A percentile compares a stretch with the other conserved stretches of the same genome.
Evolutionary conservation across 768 basidiomycete genomes (phyloP).

Genomic region (Neoboletus subvelutipes): DNA sequence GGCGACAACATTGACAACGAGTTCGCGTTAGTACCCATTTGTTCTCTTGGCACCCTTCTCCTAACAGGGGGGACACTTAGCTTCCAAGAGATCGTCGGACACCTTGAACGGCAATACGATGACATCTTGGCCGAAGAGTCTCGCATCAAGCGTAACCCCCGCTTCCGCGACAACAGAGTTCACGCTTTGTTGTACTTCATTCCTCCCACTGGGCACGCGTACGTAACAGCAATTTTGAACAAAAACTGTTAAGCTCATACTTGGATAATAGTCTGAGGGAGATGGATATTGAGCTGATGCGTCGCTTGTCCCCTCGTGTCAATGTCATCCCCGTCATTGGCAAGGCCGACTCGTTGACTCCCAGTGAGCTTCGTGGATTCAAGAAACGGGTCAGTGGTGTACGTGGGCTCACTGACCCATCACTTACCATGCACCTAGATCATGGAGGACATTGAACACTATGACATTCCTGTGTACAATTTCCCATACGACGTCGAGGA

Average conservation of each 20-base stretch:
- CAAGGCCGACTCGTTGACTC: conserved; percentile 94
- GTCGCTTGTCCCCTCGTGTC: conserved; percentile 93
- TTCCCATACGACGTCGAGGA: conserved; percentile 99
- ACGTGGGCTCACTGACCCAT: background rate
- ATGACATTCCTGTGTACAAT: conserved; percentile 97
- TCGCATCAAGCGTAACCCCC: conserved; percentile 98
- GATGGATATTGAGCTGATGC: conserved; percentile 99
- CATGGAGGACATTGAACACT: conserved; percentile 99
- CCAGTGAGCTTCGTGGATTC: conserved; percentile 89
- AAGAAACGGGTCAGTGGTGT: conserved; percentile 75
- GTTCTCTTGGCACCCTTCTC: conserved; percentile 4
- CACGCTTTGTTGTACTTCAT: conserved; percentile 98
- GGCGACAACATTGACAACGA: conserved; percentile 99
- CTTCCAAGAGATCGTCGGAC: conserved; percentile 94
- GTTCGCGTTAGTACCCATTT: conserved; percentile 70
- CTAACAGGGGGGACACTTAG: conserved; percentile 40
- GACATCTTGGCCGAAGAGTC: conserved; percentile 98
- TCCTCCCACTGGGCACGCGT: conserved; percentile 97
- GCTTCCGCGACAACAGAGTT: conserved; percentile 97
- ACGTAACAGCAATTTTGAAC: conserved; percentile 35
- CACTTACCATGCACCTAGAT: conserved; percentile 52
- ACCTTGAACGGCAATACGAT: conserved; percentile 98
- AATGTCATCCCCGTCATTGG: conserved; percentile 99
- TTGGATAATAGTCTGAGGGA: conserved; percentile 69
- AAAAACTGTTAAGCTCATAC: background rate